These are phyloP conservation scores for Cryptococcus wingfieldii DNA, from an alignment of 1,284 basidiomycete genomes.

Conservation along the genomic window DNA sequence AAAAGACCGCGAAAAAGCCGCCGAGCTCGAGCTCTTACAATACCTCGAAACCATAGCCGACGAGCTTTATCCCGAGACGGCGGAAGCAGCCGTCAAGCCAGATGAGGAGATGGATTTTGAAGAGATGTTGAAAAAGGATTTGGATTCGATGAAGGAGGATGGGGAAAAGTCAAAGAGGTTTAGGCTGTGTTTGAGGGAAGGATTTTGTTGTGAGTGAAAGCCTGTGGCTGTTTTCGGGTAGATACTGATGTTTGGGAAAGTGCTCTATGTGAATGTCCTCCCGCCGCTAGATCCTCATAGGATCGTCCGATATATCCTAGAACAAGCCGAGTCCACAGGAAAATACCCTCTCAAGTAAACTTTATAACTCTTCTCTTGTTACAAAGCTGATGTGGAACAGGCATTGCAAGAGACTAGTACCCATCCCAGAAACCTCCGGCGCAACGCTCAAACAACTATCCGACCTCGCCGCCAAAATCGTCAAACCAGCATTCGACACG, in stretches of 20 bases:
- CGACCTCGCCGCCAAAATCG: conserved; percentile 18
- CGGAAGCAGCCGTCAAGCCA: conserved; percentile 7
- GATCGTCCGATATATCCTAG: conserved; percentile 33
- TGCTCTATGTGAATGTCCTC: conserved; percentile 34
- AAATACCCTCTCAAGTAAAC: conserved; percentile 31
- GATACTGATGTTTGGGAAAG: conserved; percentile 10
- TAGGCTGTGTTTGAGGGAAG: conserved; percentile 14
- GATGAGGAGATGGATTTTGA: conserved; percentile 38
- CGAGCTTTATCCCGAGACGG: conserved; percentile 39
- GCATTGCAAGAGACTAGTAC: conserved; percentile 35
- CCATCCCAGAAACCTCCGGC: conserved; percentile 21
- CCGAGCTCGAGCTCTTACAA: conserved; percentile 41
- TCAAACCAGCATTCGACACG: conserved; percentile 20
- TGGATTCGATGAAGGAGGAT: conserved; percentile 24
- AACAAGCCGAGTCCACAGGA: conserved; percentile 30
- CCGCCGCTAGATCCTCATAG: conserved; percentile 32
- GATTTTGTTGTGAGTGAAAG: background rate
- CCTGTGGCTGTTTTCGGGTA: no score
- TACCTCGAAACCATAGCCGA: conserved; percentile 40
- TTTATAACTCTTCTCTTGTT: background rate
- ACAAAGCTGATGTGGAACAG: conserved; percentile 5
- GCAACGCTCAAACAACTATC: conserved; percentile 28
- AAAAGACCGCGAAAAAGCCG: conserved; percentile 36
- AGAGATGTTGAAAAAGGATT: conserved; percentile 37
- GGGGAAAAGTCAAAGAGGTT: conserved; percentile 37